Conservation (phyloP, 805 yeast genomes). For the Ascoidea tarda region DNA sequence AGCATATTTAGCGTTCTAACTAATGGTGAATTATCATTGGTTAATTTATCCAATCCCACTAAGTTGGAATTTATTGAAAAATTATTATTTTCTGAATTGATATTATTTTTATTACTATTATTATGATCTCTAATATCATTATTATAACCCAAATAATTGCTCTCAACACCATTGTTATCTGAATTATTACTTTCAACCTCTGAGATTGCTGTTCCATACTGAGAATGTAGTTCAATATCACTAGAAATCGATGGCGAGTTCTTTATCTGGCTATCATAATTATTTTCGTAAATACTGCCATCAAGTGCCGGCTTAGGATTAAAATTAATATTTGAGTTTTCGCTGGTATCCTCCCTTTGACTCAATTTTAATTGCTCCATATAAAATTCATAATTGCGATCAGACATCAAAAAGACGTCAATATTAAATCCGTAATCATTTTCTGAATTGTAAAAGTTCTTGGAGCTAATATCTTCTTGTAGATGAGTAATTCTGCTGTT, state of each 20-base stretch:
- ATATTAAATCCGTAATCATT: conserved; percentile 4
- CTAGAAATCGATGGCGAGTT: neutral
- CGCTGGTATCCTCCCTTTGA: neutral
- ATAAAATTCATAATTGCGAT: conserved; percentile 6
- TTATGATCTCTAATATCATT: conserved; percentile 4
- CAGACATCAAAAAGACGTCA: conserved; percentile 5
- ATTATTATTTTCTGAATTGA: no score
- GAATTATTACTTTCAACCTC: conserved; percentile 18
- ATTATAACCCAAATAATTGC: conserved; percentile 8
- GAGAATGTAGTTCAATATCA: neutral
- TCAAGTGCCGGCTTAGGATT: neutral
- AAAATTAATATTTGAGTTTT: neutral
- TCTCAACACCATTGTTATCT: conserved; percentile 18
- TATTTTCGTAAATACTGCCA: no score
- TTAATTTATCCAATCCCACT: neutral
- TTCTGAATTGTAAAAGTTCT: conserved; percentile 14
- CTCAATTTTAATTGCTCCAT: conserved; percentile 1
- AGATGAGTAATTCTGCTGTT: conserved; percentile 28
- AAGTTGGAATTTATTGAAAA: no score
- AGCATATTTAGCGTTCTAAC: conserved; percentile 10
- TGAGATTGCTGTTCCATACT: conserved; percentile 11
- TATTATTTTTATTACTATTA: no score
- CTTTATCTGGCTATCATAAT: no score
- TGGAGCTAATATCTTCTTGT: conserved; percentile 21
- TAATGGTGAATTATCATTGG: conserved; percentile 4